Evolutionary conservation across 1,139 yeast species (phyloP).

Genomic region (Geotrichum macrosporum): DNA sequence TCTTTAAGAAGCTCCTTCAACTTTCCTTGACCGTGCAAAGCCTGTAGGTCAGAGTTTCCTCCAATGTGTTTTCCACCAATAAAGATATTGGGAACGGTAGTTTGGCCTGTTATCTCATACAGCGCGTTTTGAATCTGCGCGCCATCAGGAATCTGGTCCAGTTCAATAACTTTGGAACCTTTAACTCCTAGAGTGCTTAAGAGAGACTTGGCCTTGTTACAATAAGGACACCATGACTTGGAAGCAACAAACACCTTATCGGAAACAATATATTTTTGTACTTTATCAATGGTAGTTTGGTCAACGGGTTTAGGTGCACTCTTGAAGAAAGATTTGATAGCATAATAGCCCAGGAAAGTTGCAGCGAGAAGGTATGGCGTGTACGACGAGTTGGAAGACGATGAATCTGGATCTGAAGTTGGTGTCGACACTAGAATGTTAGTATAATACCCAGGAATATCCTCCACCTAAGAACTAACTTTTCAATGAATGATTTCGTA

Average conservation of each 20-base stretch:
- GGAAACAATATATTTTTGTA: constrained; percentile 1
- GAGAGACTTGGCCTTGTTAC: constrained; percentile 33
- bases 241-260: constrained; percentile 11
- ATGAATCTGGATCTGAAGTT: too few species aligned
- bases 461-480: too few species aligned
- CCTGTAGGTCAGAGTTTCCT: constrained; percentile 83
- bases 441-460: too few species aligned
- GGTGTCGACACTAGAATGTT: too few species aligned
- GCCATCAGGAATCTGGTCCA: constrained; percentile 45
- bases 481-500: too few species aligned
- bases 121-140: constrained; percentile 73
- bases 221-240: constrained; percentile 26
- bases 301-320: neutral
- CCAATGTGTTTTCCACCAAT: constrained; percentile 90
- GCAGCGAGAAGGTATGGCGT: neutral
- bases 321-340: neutral
- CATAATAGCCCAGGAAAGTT: neutral
- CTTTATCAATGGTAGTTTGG: neutral
- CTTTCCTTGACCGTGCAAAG: constrained; percentile 44
- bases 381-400: too few species aligned
- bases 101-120: constrained; percentile 74
- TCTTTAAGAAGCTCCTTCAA: constrained; percentile 36
- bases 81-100: constrained; percentile 88
- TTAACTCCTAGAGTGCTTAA: constrained; percentile 21
- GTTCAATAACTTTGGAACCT: constrained; percentile 27